Conservation (phyloP, 495 filamentous ascomycete genomes). For the Rhizodiscina lignyota region DNA sequence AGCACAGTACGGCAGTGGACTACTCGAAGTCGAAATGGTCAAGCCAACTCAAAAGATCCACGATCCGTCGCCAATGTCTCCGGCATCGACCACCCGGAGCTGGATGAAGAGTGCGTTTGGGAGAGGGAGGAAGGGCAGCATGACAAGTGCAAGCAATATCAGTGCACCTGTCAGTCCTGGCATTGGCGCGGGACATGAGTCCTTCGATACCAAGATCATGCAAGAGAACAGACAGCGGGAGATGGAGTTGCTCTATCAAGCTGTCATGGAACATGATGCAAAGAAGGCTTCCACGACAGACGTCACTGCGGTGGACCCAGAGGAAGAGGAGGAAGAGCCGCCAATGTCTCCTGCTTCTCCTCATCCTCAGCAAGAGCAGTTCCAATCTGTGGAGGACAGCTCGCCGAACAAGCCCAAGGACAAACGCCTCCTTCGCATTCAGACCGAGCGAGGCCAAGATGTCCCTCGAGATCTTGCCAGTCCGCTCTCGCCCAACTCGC, state of each 20-base stretch:
- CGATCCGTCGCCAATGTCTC: constrained; percentile 16
- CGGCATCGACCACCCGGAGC: constrained; percentile 21
- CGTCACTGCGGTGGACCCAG: neutral
- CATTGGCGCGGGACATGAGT: too few relatives aligned
- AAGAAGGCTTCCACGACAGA: constrained; percentile 26
- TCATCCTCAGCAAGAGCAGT: neutral
- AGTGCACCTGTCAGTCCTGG: constrained; percentile 16
- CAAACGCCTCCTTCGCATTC: neutral
- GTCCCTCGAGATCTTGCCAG: neutral
- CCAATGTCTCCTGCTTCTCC: neutral
- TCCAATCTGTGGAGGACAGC: neutral
- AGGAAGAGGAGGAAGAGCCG: neutral
- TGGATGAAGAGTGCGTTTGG: too few relatives aligned
- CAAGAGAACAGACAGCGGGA: constrained; percentile 55
- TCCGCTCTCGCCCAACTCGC: neutral
- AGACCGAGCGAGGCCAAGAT: too few relatives aligned
- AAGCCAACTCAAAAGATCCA: constrained; percentile 21
- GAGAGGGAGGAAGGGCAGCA: constrained; percentile 9
- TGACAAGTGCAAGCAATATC: constrained; percentile 17
- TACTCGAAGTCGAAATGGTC: constrained; percentile 45
- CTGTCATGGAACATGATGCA: constrained; percentile 79
- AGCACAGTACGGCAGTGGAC: constrained; percentile 32
- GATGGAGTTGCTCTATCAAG: constrained; percentile 78
- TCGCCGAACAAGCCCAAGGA: neutral
- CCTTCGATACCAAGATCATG: constrained; percentile 61